These are phyloP conservation scores for Aspergillus ochraceoroseus DNA, from an alignment of 2,329 filamentous ascomycete genomes.

Conservation along the genomic window DNA sequence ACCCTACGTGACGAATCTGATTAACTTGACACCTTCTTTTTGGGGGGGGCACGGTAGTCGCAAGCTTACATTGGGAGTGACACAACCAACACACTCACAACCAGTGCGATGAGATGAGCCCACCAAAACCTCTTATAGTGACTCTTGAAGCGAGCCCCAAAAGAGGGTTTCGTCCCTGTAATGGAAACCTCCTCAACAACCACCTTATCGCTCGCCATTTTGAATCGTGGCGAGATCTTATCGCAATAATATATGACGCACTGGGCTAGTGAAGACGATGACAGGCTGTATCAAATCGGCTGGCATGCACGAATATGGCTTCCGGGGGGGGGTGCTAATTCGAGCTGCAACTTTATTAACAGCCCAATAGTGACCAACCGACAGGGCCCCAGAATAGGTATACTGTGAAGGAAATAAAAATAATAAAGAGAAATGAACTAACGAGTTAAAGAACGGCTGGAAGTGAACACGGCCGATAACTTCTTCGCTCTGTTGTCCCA, in stretches of 20 bases:
- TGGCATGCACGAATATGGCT: too few relatives aligned
- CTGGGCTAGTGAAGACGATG: too few relatives aligned
- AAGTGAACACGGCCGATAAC: slow-evolving; percentile 3
- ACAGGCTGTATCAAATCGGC: too few relatives aligned
- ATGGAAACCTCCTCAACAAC: slow-evolving; percentile 20
- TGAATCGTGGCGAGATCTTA: not conserved
- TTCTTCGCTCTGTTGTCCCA: not conserved
- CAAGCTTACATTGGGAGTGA: slow-evolving; percentile 53
- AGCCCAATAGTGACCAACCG: too few relatives aligned
- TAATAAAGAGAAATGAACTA: not conserved
- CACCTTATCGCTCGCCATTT: slow-evolving; percentile 22
- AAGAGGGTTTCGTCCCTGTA: slow-evolving; percentile 21
- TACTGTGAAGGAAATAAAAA: not conserved
- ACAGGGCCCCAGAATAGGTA: too few relatives aligned
- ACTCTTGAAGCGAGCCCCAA: slow-evolving; percentile 26
- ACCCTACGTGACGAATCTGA: slow-evolving; percentile 38
- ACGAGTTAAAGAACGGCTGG: not conserved
- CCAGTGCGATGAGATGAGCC: slow-evolving; percentile 50
- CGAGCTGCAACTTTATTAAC: not conserved
- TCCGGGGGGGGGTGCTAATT: not conserved
- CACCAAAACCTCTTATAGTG: slow-evolving; percentile 51
- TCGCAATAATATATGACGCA: too few relatives aligned
- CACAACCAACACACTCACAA: slow-evolving; percentile 50
- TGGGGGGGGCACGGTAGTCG: not conserved
- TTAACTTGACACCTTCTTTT: not conserved